These are phyloP conservation scores for Cytospora piceae DNA, from an alignment of 2,329 filamentous ascomycete genomes.

Conservation along the genomic window DNA sequence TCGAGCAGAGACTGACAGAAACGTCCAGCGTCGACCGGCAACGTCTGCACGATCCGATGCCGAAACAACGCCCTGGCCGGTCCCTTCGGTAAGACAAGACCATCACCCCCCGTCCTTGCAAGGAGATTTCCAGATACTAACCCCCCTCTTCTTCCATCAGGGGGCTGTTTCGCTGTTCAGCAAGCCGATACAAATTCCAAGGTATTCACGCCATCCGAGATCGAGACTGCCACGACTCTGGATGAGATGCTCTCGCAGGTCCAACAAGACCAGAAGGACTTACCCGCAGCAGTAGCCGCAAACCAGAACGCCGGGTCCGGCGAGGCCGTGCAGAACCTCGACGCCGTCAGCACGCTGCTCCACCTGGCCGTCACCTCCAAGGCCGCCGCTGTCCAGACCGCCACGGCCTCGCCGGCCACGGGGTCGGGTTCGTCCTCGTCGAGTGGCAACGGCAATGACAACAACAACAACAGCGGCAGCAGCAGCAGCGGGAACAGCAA, in stretches of 20 bases:
- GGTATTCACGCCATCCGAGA: constrained; percentile 48
- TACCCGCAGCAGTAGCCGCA: constrained; percentile 50
- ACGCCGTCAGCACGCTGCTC: constrained; percentile 5
- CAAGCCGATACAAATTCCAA: constrained; percentile 51
- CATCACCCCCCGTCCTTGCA: neutral
- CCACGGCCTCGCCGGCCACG: neutral
- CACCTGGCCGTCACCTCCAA: constrained; percentile 22
- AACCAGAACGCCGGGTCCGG: constrained; percentile 47
- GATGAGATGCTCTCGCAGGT: constrained; percentile 53
- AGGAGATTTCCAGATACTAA: neutral
- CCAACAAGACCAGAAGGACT: constrained; percentile 53
- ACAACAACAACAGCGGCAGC: neutral
- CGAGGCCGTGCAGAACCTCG: constrained; percentile 31
- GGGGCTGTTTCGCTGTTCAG: constrained; percentile 61
- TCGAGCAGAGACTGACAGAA: constrained; percentile 35
- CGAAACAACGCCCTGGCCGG: constrained; percentile 60
- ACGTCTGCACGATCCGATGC: constrained; percentile 63
- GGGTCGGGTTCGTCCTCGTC: neutral
- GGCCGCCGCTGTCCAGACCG: constrained; percentile 24
- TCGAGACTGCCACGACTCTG: constrained; percentile 51
- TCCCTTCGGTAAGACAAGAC: constrained; percentile 44
- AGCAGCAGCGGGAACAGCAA: neutral
- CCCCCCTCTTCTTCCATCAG: constrained; percentile 30
- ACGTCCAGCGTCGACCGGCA: constrained; percentile 51
- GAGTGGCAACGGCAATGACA: constrained; percentile 3